Conservation (phyloP, 179 eudicot genomes). For the Spergularia azorica region DNA sequence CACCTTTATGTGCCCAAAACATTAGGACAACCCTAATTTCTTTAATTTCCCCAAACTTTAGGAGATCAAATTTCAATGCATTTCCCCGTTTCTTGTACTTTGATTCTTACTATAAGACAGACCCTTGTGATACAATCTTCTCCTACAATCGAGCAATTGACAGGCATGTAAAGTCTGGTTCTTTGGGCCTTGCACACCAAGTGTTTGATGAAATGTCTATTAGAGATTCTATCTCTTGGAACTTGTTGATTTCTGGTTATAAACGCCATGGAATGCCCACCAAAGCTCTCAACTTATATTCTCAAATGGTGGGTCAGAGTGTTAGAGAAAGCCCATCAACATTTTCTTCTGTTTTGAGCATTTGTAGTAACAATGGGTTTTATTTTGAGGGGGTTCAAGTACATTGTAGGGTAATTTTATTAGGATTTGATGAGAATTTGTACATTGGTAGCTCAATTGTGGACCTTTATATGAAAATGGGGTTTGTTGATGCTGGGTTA, state of each 20-base stretch:
- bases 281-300: conserved; percentile 46
- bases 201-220: conserved; percentile 74
- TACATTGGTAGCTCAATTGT: conserved; percentile 59
- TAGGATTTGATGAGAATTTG: conserved; percentile 54
- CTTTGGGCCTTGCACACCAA: conserved; percentile 40
- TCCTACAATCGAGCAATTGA: conserved; percentile 45
- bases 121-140: conserved; percentile 35
- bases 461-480: conserved; percentile 62
- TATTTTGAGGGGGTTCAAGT: conserved; percentile 54
- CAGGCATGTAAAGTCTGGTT: conserved; percentile 45
- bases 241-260: conserved; percentile 60
- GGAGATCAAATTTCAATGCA: not conserved
- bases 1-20: conserved; percentile 3
- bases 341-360: conserved; percentile 55
- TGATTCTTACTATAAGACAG: conserved; percentile 34
- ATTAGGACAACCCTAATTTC: conserved; percentile 7
- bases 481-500: conserved; percentile 49
- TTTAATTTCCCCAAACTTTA: not conserved
- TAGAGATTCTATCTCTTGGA: conserved; percentile 65
- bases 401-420: conserved; percentile 60
- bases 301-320: conserved; percentile 51
- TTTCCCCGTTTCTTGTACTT: conserved; percentile 24
- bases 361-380: conserved; percentile 46
- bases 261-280: conserved; percentile 37
- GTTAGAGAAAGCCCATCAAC: conserved; percentile 56